Evolutionary conservation across 1,139 yeast genomes (phyloP), one percentile per base, ranked within the genome.

Genomic region (Meyerozyma guilliermondii): DNA sequence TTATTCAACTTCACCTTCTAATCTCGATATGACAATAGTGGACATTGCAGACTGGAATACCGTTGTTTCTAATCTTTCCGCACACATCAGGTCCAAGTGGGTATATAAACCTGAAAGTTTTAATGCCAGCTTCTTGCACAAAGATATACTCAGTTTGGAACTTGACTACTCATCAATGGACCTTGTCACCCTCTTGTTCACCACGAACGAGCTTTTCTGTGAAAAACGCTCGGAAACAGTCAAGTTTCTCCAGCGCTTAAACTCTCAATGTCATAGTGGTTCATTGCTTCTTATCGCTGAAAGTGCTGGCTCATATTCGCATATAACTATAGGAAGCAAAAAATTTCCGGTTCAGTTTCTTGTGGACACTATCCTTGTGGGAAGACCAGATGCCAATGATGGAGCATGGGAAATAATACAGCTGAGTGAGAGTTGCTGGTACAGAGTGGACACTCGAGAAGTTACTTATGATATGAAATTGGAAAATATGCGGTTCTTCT

Each of bases 231-330:
- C 77, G 0, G 78, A 73, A 39, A 77, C 94, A 1, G 75, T 87
- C 38, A 66, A 71, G 40, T 74, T 86, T 43, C 67, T 88, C 43
- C 83, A 81, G 44, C 59, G 57, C 29, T 65, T 74, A 50, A 82
- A 69, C 48, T 48, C 52, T 20, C 52, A 55, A 43, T 87, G 87
- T 58, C 58, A 58, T 35, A 46, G 60, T 1, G 94, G 89, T 0
- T 63, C 87, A 14, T 62, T 76, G 29, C 63, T 88, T 31, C 67
- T 88, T 39, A 79, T 88, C 33, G 80, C 87, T 1, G 96, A 88
- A 55, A 83, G 94, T 63, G 96, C 96, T 0, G 96, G 96, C 0
- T 85, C 95, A 4, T 88, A 83, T 60, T 86, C 95, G 1, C 83
- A 87, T 54, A 84, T 88, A 37, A 76, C 80, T 1, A 74, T 88